Percentiles rank a stretch among this genome's conserved stretches.
Evolutionary conservation across 257 asterid genomes (phyloP).

Genomic region (Solanum bulbocastanum): DNA sequence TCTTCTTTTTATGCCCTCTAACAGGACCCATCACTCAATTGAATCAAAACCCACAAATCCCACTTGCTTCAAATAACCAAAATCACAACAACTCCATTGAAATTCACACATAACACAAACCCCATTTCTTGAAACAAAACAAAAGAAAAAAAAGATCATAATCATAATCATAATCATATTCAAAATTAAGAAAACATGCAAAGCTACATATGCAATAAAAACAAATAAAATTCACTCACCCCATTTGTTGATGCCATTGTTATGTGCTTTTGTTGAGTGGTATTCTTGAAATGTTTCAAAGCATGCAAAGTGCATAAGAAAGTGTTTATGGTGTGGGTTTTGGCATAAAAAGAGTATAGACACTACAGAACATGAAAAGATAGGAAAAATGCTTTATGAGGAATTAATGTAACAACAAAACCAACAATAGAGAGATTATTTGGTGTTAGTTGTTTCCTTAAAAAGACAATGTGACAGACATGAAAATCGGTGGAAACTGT

Average conservation of each 20-base stretch:
- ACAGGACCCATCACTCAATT: conserved; percentile 47
- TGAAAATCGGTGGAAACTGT: not conserved
- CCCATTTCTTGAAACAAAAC: not conserved
- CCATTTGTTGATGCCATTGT: not conserved
- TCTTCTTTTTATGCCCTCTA: conserved; percentile 56
- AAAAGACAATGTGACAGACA: conserved; percentile 15
- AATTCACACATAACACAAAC: conserved; percentile 16
- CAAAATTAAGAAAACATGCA: conserved; percentile 8
- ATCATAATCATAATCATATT: not conserved
- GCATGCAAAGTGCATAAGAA: conserved; percentile 14
- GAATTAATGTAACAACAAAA: not conserved
- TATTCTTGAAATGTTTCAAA: not conserved
- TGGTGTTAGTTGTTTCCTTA: not conserved
- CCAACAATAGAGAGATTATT: not conserved
- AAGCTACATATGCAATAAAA: not conserved
- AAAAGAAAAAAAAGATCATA: not conserved
- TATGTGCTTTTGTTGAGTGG: not conserved
- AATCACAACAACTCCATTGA: not conserved
- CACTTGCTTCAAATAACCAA: not conserved
- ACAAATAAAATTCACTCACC: not conserved
- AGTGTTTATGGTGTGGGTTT: conserved; percentile 1
- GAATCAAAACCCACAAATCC: conserved; percentile 13
- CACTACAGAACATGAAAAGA: not conserved
- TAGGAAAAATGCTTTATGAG: not conserved
- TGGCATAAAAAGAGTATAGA: not conserved